Evolutionary conservation across 306 rosid genomes (phyloP), one percentile per base, ranked within the genome.

Genomic region (Castanea sativa): DNA sequence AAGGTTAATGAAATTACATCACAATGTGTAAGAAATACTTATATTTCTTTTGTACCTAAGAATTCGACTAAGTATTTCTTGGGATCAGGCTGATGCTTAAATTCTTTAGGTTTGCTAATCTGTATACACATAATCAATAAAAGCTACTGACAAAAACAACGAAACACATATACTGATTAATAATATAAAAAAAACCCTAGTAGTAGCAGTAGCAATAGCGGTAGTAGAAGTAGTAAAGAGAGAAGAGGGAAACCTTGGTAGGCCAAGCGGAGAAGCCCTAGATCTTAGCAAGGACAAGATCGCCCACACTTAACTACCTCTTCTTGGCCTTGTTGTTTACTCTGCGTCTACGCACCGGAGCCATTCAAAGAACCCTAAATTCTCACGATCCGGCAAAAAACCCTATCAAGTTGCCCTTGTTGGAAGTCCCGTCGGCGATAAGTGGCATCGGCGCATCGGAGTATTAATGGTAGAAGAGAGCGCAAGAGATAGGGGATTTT

Each of bases 201-300:
- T n/a, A n/a, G n/a, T n/a, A n/a, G 15, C 78, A 7, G 3, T 38
- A 7, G 11, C 0, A 38, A 7, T 21, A 21, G 23, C 23, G 0
- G 3, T 38, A 7, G 11, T 2, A 38, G 45, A 21, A 21, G 23
- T 21, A 0, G 23, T 21, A 21, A 38, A 38, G 43, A 38, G 10
- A 38, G 7, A 38, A 75, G 53, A 74, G 18, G 10, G 63, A 38
- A 29, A 96, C 99, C 99, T 96, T 91, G 60, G 98, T 98, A 52
- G 99, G 99, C 99, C 98, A 96, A 71, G 90, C 83, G 7, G 98
- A 98, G 86, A 89, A 92, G 60, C 99, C 99, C 94, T 96, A 93
- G 84, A 96, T 97, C 92, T 96, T 96, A 35, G 99, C 99, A 23
- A 96, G 99, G 5, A 96, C 99, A 35, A 96, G 99, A 96, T 93